Conservation (phyloP, 495 filamentous ascomycete species). For the Hypoxylon subgilvum region DNA sequence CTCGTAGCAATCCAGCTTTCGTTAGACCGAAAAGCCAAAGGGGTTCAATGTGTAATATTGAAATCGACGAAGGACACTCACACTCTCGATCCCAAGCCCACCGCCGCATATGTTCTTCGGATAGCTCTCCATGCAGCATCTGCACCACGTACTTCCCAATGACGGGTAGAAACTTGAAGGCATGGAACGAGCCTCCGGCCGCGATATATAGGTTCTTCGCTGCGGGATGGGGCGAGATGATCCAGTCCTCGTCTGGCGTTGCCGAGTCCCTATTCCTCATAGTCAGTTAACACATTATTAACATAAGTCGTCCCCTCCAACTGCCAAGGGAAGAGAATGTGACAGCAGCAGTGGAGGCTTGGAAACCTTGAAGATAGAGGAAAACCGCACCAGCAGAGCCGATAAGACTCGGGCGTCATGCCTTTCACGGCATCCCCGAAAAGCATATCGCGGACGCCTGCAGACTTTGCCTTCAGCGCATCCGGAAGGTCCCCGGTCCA, state of each 20-base stretch:
- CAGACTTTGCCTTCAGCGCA: constrained; percentile 25
- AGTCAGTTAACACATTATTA: no score
- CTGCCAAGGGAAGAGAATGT: no score
- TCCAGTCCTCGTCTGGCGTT: constrained; percentile 55
- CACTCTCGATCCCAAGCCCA: constrained; percentile 57
- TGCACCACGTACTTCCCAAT: constrained; percentile 61
- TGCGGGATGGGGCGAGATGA: constrained; percentile 57
- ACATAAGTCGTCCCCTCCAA: no score
- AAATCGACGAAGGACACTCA: constrained; percentile 4
- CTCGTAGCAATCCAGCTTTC: no score
- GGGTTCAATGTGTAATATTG: neutral
- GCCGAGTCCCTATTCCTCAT: constrained; percentile 16
- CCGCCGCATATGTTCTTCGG: constrained; percentile 44
- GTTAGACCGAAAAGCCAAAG: no score
- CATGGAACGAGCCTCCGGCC: constrained; percentile 47
- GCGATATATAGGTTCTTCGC: constrained; percentile 49
- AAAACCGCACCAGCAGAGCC: constrained; percentile 38
- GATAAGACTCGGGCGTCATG: constrained; percentile 21
- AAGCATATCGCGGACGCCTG: constrained; percentile 8
- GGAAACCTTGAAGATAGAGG: no score
- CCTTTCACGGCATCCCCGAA: constrained; percentile 23
- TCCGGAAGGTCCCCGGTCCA: constrained; percentile 32
- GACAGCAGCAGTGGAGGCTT: neutral
- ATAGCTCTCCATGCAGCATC: constrained; percentile 55
- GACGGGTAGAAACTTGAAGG: constrained; percentile 61